phyloP scores from a whole-genome alignment of 2,329 filamentous ascomycete genomes.

The Colletotrichum truncatum region DNA sequence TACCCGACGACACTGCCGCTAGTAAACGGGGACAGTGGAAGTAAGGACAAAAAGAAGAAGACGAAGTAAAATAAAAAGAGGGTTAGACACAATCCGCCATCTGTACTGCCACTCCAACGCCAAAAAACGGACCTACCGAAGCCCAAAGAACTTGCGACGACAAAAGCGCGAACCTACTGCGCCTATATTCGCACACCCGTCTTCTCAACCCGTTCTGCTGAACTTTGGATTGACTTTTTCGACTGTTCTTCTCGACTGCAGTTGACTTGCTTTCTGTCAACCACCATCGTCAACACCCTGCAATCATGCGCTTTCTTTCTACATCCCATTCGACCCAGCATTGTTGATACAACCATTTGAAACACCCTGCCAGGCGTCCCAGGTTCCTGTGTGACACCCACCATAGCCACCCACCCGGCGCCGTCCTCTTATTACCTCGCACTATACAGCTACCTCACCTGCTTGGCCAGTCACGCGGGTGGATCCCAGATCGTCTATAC shows the following conservation, averaged over 20 bases:
- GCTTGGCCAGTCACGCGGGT: slow-evolving; percentile 21
- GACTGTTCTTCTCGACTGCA: slow-evolving; percentile 9
- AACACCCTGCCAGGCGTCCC: slow-evolving; percentile 33
- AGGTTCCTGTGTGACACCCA: slow-evolving; percentile 28
- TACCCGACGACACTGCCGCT: neutral
- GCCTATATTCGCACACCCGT: neutral
- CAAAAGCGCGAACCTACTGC: slow-evolving; percentile 7
- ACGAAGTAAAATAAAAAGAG: neutral
- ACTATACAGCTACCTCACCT: neutral
- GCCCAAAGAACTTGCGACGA: slow-evolving; percentile 24
- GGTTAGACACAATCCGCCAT: neutral
- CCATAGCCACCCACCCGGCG: slow-evolving; percentile 25
- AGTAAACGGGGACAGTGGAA: neutral
- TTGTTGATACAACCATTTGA: slow-evolving; percentile 39
- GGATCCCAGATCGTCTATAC: slow-evolving; percentile 27
- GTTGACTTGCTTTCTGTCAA: slow-evolving; percentile 11
- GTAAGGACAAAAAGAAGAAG: neutral
- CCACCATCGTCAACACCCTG: slow-evolving; percentile 22
- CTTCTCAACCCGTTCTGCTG: neutral
- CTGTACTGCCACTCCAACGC: neutral
- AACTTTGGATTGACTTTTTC: slow-evolving; percentile 8
- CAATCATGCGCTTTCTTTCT: slow-evolving; percentile 33
- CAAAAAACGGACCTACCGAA: neutral
- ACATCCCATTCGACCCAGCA: slow-evolving; percentile 33
- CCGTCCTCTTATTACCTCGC: slow-evolving; percentile 1